Base-by-base conservation (phyloP, 345 rosid genomes). In the Salix exigua region DNA sequence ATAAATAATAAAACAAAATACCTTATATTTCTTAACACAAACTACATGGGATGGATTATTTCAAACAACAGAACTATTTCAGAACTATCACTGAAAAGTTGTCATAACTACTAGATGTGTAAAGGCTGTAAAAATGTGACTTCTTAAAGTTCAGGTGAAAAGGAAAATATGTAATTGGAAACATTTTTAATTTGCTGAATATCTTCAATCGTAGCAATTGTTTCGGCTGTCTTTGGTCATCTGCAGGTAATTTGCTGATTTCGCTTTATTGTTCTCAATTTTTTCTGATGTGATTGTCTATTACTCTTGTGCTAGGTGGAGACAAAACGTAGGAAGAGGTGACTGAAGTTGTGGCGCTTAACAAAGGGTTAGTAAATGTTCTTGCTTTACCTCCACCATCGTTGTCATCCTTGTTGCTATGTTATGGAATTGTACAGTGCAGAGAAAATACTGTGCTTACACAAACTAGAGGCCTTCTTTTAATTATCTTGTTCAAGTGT, bases 281-380 rank as follows among this genome's bases (percentile, higher is more conserved):
- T 67, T 73, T 25, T 72, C 37, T 71, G 42, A 51, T 6, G 71
- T n/a, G 17, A 16, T 11, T 23, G 14, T 71, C 6, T 76, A 11
- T 51, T 23, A 51, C 63, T 50, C 68, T 81, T 58, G 31, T 62
- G 63, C 46, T 78, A 91, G 96, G 91, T 89, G 82, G 96, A 91
- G 82, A 42, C 92, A 0, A 91, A 91, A 80, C 92, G 96, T 38
- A 82, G 92, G 53, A 91, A 89, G 83, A 87, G 91, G 81, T 88
- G 84, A 89, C 77, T 7, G 63, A 68, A 48, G 68, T 2, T n/a
- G 18, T 13, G 35, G 55, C 64, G 73, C 55, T 2, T 33, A 58
- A 53, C 2, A 48, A 77, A 81, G 83, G 69, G 80, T 78, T 83
- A 78, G 78, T 74, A 77, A 58, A 58, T n/a, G 63, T 79, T 81